Evolutionary conservation across 192 early-diverging fungal species (phyloP).

Genomic region (Lobulomyces angularis): DNA sequence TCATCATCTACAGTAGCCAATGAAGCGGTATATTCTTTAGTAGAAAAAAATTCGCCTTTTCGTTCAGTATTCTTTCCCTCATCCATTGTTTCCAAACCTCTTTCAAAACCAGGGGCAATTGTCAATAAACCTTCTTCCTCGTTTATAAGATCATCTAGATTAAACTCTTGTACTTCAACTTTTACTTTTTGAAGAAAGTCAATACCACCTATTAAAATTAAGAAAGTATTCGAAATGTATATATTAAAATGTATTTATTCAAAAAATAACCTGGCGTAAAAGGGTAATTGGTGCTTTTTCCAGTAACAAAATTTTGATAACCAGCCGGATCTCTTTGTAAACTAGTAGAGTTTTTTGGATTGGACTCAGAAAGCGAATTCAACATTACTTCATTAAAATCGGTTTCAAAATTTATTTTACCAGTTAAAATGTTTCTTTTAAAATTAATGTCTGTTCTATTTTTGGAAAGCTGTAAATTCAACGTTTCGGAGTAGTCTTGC

Average conservation of each 20-base stretch:
- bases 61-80: neutral
- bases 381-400: too few relatives aligned
- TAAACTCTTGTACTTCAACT: conserved; percentile 7
- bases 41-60: neutral
- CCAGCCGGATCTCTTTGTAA: conserved; percentile 45
- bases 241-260: neutral
- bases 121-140: conserved; percentile 32
- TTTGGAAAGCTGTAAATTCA: neutral
- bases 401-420: too few relatives aligned
- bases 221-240: conserved; percentile 3
- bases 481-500: neutral
- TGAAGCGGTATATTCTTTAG: neutral
- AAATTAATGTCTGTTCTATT: neutral
- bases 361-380: neutral
- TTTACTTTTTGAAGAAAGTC: conserved; percentile 17
- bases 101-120: conserved; percentile 57
- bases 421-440: neutral
- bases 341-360: conserved; percentile 53
- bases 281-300: conserved; percentile 52
- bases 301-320: conserved; percentile 55
- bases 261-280: conserved; percentile 53
- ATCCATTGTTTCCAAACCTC: conserved; percentile 46
- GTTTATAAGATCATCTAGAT: conserved; percentile 7
- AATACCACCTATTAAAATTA: conserved; percentile 8
- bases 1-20: conserved; percentile 8